Percentiles rank a stretch among this genome's conserved stretches.
These are phyloP conservation scores for Amphibolis antarctica DNA, from an alignment of 106 monocot species.

Conservation along the genomic window DNA sequence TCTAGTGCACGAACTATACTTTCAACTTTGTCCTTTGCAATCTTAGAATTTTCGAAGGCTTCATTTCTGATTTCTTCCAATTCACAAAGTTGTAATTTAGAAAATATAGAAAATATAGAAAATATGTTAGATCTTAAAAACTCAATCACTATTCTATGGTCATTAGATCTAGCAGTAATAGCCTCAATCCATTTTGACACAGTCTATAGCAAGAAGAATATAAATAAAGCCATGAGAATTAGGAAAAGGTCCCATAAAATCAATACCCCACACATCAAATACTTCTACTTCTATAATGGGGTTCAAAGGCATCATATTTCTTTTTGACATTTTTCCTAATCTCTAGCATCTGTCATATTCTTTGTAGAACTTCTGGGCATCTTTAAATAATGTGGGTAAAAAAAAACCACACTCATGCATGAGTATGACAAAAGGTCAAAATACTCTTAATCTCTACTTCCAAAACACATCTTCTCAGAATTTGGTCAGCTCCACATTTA, in stretches of 20 bases:
- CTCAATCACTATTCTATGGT: no score
- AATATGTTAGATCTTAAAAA: no score
- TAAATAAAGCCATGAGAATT: neutral
- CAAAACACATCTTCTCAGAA: neutral
- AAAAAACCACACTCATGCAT: neutral
- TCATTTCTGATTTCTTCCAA: neutral
- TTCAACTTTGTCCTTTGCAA: neutral
- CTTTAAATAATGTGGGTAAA: neutral
- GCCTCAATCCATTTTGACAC: no score
- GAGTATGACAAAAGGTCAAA: neutral
- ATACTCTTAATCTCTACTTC: neutral
- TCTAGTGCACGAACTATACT: no score
- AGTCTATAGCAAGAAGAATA: no score
- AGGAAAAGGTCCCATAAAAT: neutral
- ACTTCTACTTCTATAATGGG: neutral
- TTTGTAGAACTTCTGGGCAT: neutral
- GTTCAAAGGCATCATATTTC: neutral
- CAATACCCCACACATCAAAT: slow-evolving; percentile 1
- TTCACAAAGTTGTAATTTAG: neutral
- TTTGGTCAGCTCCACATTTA: neutral
- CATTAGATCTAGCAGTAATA: no score
- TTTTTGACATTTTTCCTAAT: neutral
- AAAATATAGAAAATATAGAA: no score
- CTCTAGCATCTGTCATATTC: neutral
- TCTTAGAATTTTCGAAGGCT: neutral